A percentile compares a stretch with the other conserved stretches of the same genome.
Evolutionary conservation across 495 filamentous ascomycete species (phyloP).

Genomic region (Rostrohypoxylon terebratum): DNA sequence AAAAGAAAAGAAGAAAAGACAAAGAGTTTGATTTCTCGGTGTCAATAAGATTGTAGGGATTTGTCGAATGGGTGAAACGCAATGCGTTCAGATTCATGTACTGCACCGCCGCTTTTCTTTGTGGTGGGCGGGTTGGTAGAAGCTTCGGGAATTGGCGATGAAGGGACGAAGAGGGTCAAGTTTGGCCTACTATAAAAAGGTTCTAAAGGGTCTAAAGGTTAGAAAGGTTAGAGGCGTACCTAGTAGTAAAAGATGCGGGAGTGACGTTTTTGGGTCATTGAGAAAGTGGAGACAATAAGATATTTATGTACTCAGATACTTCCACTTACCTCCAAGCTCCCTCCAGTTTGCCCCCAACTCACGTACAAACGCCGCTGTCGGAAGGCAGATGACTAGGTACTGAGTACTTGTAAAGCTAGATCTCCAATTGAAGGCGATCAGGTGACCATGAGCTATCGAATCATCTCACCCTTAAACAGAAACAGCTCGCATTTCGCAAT

Average conservation of each 20-base stretch:
- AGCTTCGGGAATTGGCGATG: slow-evolving; percentile 49
- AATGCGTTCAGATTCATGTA: slow-evolving; percentile 20
- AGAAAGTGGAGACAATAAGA: slow-evolving; percentile 35
- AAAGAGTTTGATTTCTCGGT: slow-evolving; percentile 23
- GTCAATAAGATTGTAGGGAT: background rate
- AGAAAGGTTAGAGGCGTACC: too few relatives aligned
- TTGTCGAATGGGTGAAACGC: slow-evolving; percentile 2
- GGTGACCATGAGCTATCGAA: slow-evolving; percentile 32
- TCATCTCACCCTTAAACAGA: background rate
- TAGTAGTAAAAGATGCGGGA: too few relatives aligned
- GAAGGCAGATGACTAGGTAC: slow-evolving; percentile 15
- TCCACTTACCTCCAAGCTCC: background rate
- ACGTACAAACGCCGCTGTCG: background rate
- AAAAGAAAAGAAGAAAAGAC: slow-evolving; percentile 25
- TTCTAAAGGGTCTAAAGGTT: too few relatives aligned
- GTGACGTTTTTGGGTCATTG: slow-evolving; percentile 39
- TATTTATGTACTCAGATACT: background rate
- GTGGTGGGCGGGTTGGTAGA: slow-evolving; percentile 42
- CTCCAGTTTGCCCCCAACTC: background rate
- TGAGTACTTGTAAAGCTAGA: slow-evolving; percentile 5
- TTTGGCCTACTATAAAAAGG: too few relatives aligned
- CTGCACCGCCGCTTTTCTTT: slow-evolving; percentile 40
- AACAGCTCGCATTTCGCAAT: background rate
- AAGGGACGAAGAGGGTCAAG: slow-evolving; percentile 22
- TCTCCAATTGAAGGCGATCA: slow-evolving; percentile 31